Evolutionary conservation across 2,329 filamentous ascomycete species (phyloP), one percentile per base, ranked within the genome.

Genomic region (Pseudogymnoascus sp.): DNA sequence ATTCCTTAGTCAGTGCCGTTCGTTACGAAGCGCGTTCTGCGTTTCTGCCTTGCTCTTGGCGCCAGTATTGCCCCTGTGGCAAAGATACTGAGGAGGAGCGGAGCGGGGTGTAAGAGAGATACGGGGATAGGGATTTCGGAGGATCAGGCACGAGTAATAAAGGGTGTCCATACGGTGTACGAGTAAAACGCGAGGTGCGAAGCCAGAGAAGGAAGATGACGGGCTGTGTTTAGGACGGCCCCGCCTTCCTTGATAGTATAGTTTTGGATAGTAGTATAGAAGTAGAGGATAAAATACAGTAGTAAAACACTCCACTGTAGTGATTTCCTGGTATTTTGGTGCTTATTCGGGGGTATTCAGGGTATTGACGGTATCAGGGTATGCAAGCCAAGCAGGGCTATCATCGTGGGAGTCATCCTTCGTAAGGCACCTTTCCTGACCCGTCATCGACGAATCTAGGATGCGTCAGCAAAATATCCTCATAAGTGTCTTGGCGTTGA

Each of bases 61-160:
- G n/a, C 27, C n/a, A 31, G 48, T 55, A 21, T 15, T 15, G 6
- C 9, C 29, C 12, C 29, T 33, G 48, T 55, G 48, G 48, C 48
- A 33, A 55, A 55, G 29, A 27, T 21, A 21, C 8, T 6, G 29
- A 55, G 29, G 29, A 55, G 27, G 27, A 33, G 5, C 48, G 48
- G 48, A 55, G 48, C 48, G 48, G 48, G 29, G 48, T 55, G 48
- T 1, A 33, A 55, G 27, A 33, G 9, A 55, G 48, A 55, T 55
- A 55, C 48, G 48, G 29, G 48, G 29, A 17, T 12, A 3, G 29
- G 21, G 48, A 17, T 33, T 55, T 33, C 33, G 48, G 41, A 55
- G 48, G 48, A 55, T 55, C 33, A 55, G 48, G 15, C 48, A 55
- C 33, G n/a, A 55, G 48, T 55, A 55, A 55, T 55, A 55, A 55